Evolutionary conservation across 108 stramenopile genomes (phyloP).

Genomic region (Cyclostephanos invisitatus): DNA sequence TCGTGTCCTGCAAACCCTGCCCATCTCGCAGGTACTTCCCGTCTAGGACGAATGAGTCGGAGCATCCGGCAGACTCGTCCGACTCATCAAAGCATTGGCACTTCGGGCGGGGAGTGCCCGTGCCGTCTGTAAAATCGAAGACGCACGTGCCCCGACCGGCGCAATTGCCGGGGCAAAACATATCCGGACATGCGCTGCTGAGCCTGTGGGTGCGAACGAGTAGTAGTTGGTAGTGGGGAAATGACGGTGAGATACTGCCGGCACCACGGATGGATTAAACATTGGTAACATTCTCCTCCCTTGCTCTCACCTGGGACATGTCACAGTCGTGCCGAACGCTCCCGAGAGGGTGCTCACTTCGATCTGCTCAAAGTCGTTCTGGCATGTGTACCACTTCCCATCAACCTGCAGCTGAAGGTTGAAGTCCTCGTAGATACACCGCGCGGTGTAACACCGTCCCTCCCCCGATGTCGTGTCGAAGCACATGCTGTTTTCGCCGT

Average conservation of each 20-base stretch:
- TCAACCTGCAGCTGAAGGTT: conserved; percentile 54
- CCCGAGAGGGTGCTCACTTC: conserved; percentile 42
- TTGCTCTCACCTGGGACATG: conserved; percentile 22
- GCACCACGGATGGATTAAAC: conserved; percentile 4
- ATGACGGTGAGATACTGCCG: too few relatives aligned
- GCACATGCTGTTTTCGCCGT: conserved; percentile 71
- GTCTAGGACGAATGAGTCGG: conserved; percentile 69
- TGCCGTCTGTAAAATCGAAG: conserved; percentile 51
- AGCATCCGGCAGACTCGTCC: conserved; percentile 79
- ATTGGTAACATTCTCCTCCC: not conserved
- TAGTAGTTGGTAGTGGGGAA: conserved; percentile 39
- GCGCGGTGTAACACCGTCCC: conserved; percentile 75
- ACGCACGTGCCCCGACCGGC: conserved; percentile 80
- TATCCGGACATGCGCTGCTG: conserved; percentile 72
- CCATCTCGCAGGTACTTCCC: conserved; percentile 73
- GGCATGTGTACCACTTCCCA: conserved; percentile 63
- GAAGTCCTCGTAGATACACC: conserved; percentile 52
- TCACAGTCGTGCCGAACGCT: conserved; percentile 44
- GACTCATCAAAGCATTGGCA: conserved; percentile 80
- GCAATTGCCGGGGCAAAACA: conserved; percentile 84
- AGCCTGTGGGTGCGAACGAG: conserved; percentile 60
- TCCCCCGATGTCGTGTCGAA: conserved; percentile 67
- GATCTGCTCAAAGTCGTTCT: conserved; percentile 75
- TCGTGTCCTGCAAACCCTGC: conserved; percentile 60
- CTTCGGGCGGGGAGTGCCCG: conserved; percentile 53